Evolutionary conservation across 192 early-diverging fungal species (phyloP), one percentile per base, ranked within the genome.

Genomic region (Oehlia diaphana): DNA sequence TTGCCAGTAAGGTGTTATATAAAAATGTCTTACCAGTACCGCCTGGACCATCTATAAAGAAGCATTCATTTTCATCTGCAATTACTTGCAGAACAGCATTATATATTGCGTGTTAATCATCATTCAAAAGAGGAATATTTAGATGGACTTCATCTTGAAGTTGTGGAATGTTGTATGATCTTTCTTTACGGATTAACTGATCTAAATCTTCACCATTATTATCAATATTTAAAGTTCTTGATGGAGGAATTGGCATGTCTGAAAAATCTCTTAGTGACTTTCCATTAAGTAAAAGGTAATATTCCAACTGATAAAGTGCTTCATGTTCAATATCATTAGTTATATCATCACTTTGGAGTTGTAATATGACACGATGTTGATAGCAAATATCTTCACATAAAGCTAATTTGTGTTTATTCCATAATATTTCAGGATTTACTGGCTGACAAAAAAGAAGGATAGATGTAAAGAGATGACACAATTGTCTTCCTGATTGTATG

Each of bases 41-140:
- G 65, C 78, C 72, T 74, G 81, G 4, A n/a, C 81, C 72, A 75
- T 82, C 84, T 23, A 85, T 66, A 72, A 82, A 85, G 35, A 82
- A 80, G 3, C 79, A 28, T 21, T 35, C 61, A 23, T 13, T n/a
- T 37, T 13, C 35, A 37, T 62, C 10, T 10, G 13, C 14, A 62
- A 76, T 47, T 19, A 58, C 74, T 42, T 10, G 10, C n/a, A 63
- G 68, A 39, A 76, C 74, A 37, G 74, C 65, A 67, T 76, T 58
- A 76, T 68, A 76, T 23, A 61, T 19, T 37, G 62, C 14, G 1
- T 6, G 63, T 49, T 76, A 58, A 39, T 76, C 74, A n/a, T 49
- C n/a, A 23, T 76, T 76, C 31, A 76, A 69, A 23, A 33, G 21
- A n/a, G 31, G 58, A 35, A 63, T 2, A 63, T 63, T 63, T 16